These are phyloP conservation scores for Pisolithus sp. DNA, from an alignment of 768 basidiomycete genomes.

Conservation along the genomic window DNA sequence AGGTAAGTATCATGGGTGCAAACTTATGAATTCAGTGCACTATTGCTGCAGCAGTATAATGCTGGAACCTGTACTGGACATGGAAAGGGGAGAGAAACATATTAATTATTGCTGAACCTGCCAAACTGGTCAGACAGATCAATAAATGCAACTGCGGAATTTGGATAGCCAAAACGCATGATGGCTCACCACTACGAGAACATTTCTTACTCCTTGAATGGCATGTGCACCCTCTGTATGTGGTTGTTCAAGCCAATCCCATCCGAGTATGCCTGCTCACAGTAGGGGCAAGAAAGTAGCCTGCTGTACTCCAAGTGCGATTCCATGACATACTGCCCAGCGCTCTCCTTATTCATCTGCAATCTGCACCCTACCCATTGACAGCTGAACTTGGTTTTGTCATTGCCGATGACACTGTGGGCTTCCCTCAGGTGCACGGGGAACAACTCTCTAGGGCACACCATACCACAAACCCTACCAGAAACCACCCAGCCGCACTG, in stretches of 20 bases:
- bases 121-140: background rate
- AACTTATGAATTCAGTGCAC: too few species aligned
- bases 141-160: background rate
- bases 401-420: slow-evolving; percentile 16
- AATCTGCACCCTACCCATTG: slow-evolving; percentile 14
- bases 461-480: background rate
- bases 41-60: too few species aligned
- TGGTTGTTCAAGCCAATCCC: slow-evolving; percentile 14
- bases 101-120: too few species aligned
- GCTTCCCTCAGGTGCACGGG: slow-evolving; percentile 16
- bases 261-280: slow-evolving; percentile 20
- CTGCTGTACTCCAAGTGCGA: slow-evolving; percentile 15
- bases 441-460: slow-evolving; percentile 6
- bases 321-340: slow-evolving; percentile 22
- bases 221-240: background rate
- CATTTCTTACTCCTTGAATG: too few species aligned
- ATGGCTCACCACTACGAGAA: background rate
- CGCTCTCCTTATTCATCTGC: slow-evolving; percentile 23
- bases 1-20: too few species aligned
- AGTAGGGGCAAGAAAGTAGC: slow-evolving; percentile 12
- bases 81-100: too few species aligned
- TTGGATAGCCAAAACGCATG: background rate
- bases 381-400: slow-evolving; percentile 5
- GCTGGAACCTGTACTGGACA: too few species aligned
- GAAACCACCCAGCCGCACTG: slow-evolving; percentile 14